Evolutionary conservation across 495 filamentous ascomycete species (phyloP), one percentile per base, ranked within the genome.

Genomic region (Penicillium taxi): DNA sequence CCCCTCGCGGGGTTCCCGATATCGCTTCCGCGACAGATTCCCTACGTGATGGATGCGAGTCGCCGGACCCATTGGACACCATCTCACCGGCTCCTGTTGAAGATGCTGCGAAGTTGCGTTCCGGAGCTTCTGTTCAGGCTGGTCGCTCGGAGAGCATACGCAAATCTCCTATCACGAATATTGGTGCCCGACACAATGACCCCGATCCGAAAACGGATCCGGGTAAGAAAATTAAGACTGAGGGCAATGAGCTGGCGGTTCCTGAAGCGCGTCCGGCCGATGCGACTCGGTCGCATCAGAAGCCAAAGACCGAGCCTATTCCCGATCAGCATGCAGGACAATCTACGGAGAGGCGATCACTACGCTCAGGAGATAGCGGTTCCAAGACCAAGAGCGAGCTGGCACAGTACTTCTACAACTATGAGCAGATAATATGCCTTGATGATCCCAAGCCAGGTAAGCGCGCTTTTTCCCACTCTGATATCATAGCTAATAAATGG

Each of bases 351-450:
- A 66, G 69, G 43, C 63, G 71, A 37, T 68, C 62, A 17, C 50
- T 75, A 20, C 67, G 71, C 24, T 75, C 71, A 24, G 61, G 69
- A 21, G 70, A 71, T 45, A 64, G 59, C 15, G 66, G 67, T 5
- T 66, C 67, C 26, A 55, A 85, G 39, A 78, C 84, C 53, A 89
- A 88, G 69, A 93, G 86, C 61, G 88, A 95, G 52, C 69, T 95
- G 18, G 80, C 86, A 6, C 70, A 76, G 20, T 95, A 91, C 58
- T 93, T 95, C 49, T 78, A 83, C 27, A 86, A 90, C 42, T 95
- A 90, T 59, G 88, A 95, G 55, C 82, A 91, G 46, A 73, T 94
- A 37, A 81, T 95, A 53, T 85, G 82, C 40, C 81, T 88, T 45
- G 81, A 86, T 45, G 74, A 76, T 5, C 77, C 82, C 39, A 80